Evolutionary conservation across 2,329 filamentous ascomycete species (phyloP).

Genomic region (Zasmidium angulare): DNA sequence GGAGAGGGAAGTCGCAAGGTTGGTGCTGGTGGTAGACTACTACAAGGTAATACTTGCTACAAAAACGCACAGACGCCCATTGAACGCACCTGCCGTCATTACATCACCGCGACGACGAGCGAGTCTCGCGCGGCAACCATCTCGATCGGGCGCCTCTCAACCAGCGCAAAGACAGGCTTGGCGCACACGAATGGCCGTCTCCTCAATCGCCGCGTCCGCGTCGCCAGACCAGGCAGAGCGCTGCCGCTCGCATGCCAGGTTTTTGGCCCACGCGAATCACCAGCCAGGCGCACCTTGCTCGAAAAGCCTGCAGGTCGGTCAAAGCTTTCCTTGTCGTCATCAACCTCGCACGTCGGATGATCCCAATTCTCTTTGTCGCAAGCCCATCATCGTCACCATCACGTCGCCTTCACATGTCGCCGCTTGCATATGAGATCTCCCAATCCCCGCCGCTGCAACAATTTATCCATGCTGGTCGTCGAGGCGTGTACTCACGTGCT

Average conservation of each 20-base stretch:
- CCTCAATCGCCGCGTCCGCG: too few species aligned
- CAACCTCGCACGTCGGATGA: background rate
- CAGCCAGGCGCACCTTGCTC: too few species aligned
- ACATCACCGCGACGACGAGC: background rate
- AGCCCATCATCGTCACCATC: background rate
- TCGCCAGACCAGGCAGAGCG: too few species aligned
- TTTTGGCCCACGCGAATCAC: slow-evolving; percentile 5
- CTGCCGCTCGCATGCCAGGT: too few species aligned
- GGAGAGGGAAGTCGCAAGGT: slow-evolving; percentile 4
- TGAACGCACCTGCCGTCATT: background rate
- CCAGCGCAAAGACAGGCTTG: background rate
- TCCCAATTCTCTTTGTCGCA: background rate
- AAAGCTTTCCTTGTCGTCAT: background rate
- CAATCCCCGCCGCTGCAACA: background rate
- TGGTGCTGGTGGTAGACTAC: background rate
- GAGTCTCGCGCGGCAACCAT: background rate
- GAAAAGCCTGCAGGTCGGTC: background rate
- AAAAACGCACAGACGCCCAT: background rate
- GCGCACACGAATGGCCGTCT: background rate
- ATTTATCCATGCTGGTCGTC: background rate
- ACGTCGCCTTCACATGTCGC: background rate
- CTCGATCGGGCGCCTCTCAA: background rate
- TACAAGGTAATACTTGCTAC: background rate
- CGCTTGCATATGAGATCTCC: background rate
- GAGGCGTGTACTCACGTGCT: background rate